Evolutionary conservation across 768 basidiomycete species (phyloP).

Genomic region (Russula abietina): DNA sequence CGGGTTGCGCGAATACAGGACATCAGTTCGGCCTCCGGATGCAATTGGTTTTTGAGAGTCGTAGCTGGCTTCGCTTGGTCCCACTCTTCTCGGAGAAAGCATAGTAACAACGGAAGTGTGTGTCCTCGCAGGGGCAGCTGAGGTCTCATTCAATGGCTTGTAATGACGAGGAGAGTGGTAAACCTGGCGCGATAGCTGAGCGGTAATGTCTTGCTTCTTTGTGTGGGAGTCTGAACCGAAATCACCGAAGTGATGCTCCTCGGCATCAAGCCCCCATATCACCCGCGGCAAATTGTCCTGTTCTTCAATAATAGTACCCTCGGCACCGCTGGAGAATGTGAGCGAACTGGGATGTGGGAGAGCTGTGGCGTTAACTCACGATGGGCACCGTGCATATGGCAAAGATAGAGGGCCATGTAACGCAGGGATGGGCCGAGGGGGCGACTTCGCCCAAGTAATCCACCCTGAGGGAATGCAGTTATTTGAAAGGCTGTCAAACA

Average conservation of each 20-base stretch:
- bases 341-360: constrained; percentile 3
- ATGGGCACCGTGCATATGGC: constrained; percentile 86
- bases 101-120: background rate
- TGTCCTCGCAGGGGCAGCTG: background rate
- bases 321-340: constrained; percentile 55
- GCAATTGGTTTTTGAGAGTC: background rate
- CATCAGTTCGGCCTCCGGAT: background rate
- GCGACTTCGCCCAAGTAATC: constrained; percentile 70
- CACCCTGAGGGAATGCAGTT: constrained; percentile 44
- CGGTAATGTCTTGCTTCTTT: constrained; percentile 3
- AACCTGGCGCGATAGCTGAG: background rate
- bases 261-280: constrained; percentile 72
- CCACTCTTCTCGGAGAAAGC: constrained; percentile 6
- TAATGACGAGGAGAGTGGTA: constrained; percentile 8
- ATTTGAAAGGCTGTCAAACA: background rate
- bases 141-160: constrained; percentile 1
- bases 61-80: background rate
- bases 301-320: constrained; percentile 73
- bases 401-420: constrained; percentile 78
- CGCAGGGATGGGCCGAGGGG: constrained; percentile 79
- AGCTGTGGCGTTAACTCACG: constrained; percentile 44
- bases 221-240: constrained; percentile 6
- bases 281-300: constrained; percentile 65
- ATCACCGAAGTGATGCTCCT: constrained; percentile 26
- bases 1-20: constrained; percentile 13